Conservation (phyloP, 495 filamentous ascomycete species). For the Penicillium ochrochloron region DNA sequence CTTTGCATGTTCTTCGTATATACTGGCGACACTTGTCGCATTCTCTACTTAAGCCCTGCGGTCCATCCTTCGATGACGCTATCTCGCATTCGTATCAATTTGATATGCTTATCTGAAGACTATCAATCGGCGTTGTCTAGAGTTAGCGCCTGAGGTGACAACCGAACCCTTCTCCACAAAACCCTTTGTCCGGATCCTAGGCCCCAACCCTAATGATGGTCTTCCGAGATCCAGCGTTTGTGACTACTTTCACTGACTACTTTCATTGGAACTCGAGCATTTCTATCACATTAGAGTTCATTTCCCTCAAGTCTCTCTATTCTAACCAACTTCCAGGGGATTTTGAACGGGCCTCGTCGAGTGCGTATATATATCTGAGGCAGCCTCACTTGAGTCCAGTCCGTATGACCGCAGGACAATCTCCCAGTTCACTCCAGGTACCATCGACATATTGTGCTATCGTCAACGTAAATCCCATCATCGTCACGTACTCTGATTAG, state of each 20-base stretch:
- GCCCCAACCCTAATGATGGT: background rate
- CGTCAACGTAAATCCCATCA: no score
- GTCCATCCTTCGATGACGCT: background rate
- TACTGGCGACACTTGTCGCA: no score
- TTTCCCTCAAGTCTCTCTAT: background rate
- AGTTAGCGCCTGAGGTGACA: background rate
- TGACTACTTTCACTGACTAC: background rate
- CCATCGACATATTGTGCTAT: no score
- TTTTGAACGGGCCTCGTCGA: no score
- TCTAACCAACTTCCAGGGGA: background rate
- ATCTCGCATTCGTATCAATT: background rate
- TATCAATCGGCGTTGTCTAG: background rate
- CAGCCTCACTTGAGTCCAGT: no score
- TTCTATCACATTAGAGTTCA: background rate
- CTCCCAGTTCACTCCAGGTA: no score
- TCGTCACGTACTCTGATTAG: background rate
- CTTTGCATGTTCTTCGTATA: background rate
- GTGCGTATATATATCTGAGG: no score
- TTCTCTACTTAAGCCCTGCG: background rate
- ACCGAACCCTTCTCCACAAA: constrained; percentile 1
- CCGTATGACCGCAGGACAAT: background rate
- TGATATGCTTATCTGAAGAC: background rate
- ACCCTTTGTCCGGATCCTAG: background rate
- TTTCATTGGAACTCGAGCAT: background rate
- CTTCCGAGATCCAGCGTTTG: background rate